Base-by-base conservation (phyloP, 2,329 filamentous ascomycete genomes). In the Blastomyces parvus region DNA sequence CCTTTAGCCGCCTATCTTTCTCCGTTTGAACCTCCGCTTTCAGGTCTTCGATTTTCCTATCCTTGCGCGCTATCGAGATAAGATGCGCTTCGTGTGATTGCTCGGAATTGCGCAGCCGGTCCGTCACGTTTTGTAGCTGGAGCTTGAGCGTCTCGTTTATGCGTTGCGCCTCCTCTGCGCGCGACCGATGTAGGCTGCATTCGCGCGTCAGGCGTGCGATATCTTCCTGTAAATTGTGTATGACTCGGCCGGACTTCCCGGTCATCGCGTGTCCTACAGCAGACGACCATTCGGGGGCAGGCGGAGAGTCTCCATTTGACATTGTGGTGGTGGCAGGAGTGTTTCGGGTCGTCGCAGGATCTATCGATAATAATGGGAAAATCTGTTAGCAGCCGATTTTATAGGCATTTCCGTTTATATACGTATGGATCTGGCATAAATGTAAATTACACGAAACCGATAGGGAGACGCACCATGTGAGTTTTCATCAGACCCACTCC, bases 221-320 rank as follows among this genome's bases (percentile, higher is more conserved):
- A 57, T 81, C 79, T 66, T 78, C 78, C 68, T 81, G 79, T 42
- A 81, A 70, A 63, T 78, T 78, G 64, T 81, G 79, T 61, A 81
- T 81, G 25, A 81, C 79, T 44, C 79, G 76, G 36, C 79, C 79
- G 2, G 79, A 81, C 69, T 81, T 81, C 48, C 79, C 79, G 8
- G 77, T 78, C 30, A 77, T 76, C 44, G 79, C 79, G 64, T 80
- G 78, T 14, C 79, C 79, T 36, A 81, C 78, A 1, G 79, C 79
- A 1, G 79, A 77, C 13, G 78, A 81, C 79, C 79, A 81, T 71
- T 79, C 76, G 14, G 40, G 58, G 42, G 25, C 42, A 19, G 40
- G 58, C 8, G 25, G 58, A 17, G 58, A 59, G 33, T 59, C 74
- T 62, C 67, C 69, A 66, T 73, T 71, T 17, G 69, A 68, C 40